phyloP scores from a whole-genome alignment of 495 filamentous ascomycete species.

The Podospora comata region DNA sequence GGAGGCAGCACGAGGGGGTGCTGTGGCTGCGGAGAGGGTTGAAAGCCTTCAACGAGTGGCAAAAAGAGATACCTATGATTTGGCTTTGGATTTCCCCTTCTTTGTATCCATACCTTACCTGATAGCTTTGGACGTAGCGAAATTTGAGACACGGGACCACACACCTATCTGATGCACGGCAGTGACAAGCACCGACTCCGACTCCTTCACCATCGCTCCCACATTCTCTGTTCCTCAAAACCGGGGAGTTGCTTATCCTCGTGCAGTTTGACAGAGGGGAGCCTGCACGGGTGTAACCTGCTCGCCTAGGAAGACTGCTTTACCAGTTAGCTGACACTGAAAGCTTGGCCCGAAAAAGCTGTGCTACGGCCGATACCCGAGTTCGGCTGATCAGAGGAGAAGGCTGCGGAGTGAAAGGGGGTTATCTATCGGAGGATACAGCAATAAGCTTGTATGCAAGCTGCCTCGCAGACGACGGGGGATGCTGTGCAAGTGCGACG shows the following conservation, averaged over 20 bases:
- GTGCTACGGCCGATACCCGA: background rate
- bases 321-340: background rate
- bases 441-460: background rate
- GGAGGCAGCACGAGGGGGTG: background rate
- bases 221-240: background rate
- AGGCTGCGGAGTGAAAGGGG: background rate
- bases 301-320: background rate
- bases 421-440: background rate
- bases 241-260: background rate
- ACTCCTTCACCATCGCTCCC: background rate
- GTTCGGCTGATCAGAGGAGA: background rate
- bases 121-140: background rate
- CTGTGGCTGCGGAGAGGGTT: background rate
- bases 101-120: background rate
- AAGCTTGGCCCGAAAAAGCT: background rate
- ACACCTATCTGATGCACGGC: constrained; percentile 1
- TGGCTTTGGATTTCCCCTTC: background rate
- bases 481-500: background rate
- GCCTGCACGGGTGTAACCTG: background rate
- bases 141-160: background rate
- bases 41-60: background rate
- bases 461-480: background rate
- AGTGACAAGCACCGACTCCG: background rate
- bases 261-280: background rate
- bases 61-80: background rate